Percentiles rank a stretch among this genome's conserved stretches.
Conservation (phyloP, 2,329 filamentous ascomycete genomes). For the Exophiala xenobiotica region DNA sequence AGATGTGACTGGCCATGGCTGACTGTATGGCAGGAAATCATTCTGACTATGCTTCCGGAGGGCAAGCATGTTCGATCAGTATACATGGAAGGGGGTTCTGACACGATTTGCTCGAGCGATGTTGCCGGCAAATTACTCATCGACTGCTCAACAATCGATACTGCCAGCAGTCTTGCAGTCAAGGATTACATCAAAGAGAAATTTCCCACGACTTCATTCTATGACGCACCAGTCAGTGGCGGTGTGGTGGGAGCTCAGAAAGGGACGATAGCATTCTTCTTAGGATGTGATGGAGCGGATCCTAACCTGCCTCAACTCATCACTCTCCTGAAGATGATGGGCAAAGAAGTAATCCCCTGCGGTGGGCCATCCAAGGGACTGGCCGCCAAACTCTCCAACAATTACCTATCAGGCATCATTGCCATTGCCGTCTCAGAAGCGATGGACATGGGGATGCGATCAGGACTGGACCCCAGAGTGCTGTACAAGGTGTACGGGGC, state of each 20-base stretch:
- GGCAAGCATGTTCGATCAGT: conserved; percentile 38
- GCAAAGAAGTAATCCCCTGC: conserved; percentile 53
- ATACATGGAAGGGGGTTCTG: conserved; percentile 48
- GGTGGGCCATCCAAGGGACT: conserved; percentile 57
- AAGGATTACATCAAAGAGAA: conserved; percentile 22
- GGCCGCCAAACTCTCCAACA: conserved; percentile 61
- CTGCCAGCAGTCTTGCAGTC: conserved; percentile 39
- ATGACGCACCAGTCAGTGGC: conserved; percentile 55
- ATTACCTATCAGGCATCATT: conserved; percentile 60
- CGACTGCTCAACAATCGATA: conserved; percentile 59
- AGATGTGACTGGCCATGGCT: not conserved
- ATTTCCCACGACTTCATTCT: conserved; percentile 44
- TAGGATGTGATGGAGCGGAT: conserved; percentile 50
- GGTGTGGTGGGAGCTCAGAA: conserved; percentile 53
- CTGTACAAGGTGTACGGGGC: conserved; percentile 54
- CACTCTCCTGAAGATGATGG: conserved; percentile 53
- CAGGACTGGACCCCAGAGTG: conserved; percentile 56
- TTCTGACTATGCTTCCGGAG: conserved; percentile 40
- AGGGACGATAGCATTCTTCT: conserved; percentile 56
- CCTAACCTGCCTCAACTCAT: conserved; percentile 46
- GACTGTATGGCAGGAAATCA: conserved; percentile 33
- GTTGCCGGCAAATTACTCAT: conserved; percentile 50
- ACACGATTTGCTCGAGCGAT: conserved; percentile 40
- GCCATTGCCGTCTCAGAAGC: conserved; percentile 59
- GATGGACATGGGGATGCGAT: conserved; percentile 60